Base-by-base conservation (phyloP, 2,329 filamentous ascomycete genomes). In the Colletotrichum chrysophilum region DNA sequence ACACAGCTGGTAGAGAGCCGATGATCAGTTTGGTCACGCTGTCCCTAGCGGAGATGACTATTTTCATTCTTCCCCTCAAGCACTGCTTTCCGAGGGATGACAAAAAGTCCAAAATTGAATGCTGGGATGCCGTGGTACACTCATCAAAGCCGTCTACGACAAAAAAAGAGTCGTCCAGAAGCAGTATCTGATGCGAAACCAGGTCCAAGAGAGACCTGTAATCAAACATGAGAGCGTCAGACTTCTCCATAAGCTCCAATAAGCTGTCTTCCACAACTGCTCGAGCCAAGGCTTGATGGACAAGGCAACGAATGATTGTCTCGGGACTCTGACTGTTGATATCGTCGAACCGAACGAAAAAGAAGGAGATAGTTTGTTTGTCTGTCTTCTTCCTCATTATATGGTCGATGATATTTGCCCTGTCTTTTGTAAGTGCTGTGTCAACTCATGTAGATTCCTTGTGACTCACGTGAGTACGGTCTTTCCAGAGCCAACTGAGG, bases 151-250 rank as follows among this genome's bases (percentile, higher is more conserved):
- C 58, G 10, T 62, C 58, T 5, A 62, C 4, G 30, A 62, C 13
- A 12, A 62, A 32, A 5, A 62, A 62, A 7, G 1, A n/a, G 18
- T 34, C 28, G 2, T 62, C 18, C 0, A 34, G 0, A 9, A 21
- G 9, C 0, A n/a, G n/a, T n/a, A n/a, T n/a, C n/a, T n/a, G n/a
- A 9, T n/a, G 18, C 4, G 1, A 12, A 32, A 62, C 7, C 16
- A 62, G 58, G 13, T 62, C 30, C 18, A 62, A 30, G 24, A 62
- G 58, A 36, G 58, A 32, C 4, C 36, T 30, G 3, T 36, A 1
- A 0, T 62, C 28, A 24, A 62, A 62, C 18, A 34, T 16, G 0
- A 12, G 13, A 0, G 4, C 4, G 16, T 61, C 30, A 0, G 28
- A 13, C 16, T 36, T 24, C 13, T 61, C 18, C 30, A 61, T 12